Base-by-base conservation (phyloP, 78 protist species). In the Carpediemonas membranifera region DNA sequence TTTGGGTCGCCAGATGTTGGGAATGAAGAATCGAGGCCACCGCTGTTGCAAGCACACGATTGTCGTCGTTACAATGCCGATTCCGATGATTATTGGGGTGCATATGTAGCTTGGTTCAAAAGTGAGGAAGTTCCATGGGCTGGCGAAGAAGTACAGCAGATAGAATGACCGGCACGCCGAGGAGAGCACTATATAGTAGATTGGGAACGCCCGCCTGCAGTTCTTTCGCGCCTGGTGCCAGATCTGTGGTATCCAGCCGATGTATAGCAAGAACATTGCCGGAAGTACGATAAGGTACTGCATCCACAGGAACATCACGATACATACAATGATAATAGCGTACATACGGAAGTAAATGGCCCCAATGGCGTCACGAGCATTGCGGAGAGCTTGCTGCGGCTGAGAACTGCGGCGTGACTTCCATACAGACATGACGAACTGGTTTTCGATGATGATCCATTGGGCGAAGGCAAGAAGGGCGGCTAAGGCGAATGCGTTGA, bases 171-270 rank as follows among this genome's bases (percentile, higher is more conserved):
- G 34, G 21, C 21, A 59, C 21, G 60, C 21, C 34, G 34, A 21
- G 21, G 34, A 59, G 24, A 28, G 69, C 19, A 83, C 16, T 3
- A 83, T 74, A 69, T 78, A 83, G 41, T 43, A 41, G 71, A 76
- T 67, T 21, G 43, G 56, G 54, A 73, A 64, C 16, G 73, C 68
- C 56, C 71, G 56, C 18, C 56, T 2, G 27, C 16, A 5, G 39
- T 68, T 47, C 18, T 28, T 35, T 9, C 36, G 21, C 57, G 51
- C 76, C 52, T 69, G 65, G 34, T 44, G 39, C 14, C 30, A 25
- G 19, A 84, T 80, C 74, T 84, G 89, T 14, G 89, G 90, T 11
- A 83, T 66, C 83, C 81, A 86, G 55, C 75, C 82, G 25, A 80
- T 76, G 66, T 64, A 86, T 52, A 78, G 50, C 24, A 85, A 44